Base-by-base conservation (phyloP, 352 stramenopile species). In the Phytophthora citrophthora region DNA sequence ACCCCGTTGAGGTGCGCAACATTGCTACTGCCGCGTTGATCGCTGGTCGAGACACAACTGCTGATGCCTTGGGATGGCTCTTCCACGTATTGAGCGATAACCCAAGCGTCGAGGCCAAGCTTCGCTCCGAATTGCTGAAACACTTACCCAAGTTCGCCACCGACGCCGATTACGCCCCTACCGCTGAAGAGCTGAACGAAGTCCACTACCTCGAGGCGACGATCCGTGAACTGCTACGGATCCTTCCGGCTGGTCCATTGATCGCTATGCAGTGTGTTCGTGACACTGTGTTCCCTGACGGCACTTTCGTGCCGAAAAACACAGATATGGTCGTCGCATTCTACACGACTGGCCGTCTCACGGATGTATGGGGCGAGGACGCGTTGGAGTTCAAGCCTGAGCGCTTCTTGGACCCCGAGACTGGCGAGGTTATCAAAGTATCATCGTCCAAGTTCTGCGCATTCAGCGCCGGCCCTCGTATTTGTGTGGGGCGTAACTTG, bases 1-100 rank as follows among this genome's bases (percentile, higher is more conserved):
- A 77, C 43, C 57, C 70, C 12, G 68, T 77, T n/a, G 75, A 81
- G 38, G 55, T 94, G 29, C 79, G 83, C 24, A 76, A 90, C 62
- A 82, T 94, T 45, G 75, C 84, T n/a, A 69, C 90, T 9, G 77
- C 64, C 12, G 70, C 90, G 10, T 65, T 94, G 11, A 70, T 91
- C 31, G 87, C 82, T 50, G 87, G 87, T 15, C 70, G 81, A 29
- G 85, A 93, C 63, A 93, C 87, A 23, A 92, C 86, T 1, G 82
- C 80, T 3, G 67, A 79, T 55, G 77, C 82, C 8, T 52, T 95
- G n/a, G 63, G 68, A 4, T 94, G 88, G 88, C 60, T 89, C 7
- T 54, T 94, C 20, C 74, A 89, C 57, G 63, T 90, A 52, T 52
- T 93, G 39, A 72, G 62, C 10, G 67, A 79, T 26, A 62, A 93